Evolutionary conservation across 495 filamentous ascomycete genomes (phyloP).

Genomic region (Clavariopsis aquatica): DNA sequence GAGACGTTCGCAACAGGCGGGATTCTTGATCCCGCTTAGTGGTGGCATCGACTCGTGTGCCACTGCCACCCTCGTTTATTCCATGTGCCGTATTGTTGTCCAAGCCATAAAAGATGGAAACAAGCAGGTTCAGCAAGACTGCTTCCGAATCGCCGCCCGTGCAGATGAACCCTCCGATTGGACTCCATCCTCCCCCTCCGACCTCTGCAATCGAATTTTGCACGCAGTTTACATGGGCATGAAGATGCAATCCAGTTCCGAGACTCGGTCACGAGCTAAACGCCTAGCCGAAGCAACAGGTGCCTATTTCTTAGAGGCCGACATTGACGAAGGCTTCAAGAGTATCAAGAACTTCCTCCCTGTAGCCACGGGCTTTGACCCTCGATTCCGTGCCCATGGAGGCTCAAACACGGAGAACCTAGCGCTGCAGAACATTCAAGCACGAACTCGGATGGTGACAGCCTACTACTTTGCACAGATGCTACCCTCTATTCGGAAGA

Average conservation of each 20-base stretch:
- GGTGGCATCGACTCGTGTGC: conserved; percentile 73
- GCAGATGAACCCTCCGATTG: conserved; percentile 54
- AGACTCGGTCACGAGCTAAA: conserved; percentile 72
- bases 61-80: conserved; percentile 62
- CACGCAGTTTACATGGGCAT: conserved; percentile 84
- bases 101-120: conserved; percentile 64
- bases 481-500: conserved; percentile 59
- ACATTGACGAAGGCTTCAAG: conserved; percentile 69
- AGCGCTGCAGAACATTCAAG: conserved; percentile 81
- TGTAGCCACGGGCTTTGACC: conserved; percentile 56
- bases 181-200: conserved; percentile 53
- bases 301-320: conserved; percentile 69
- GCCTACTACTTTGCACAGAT: conserved; percentile 74
- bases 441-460: conserved; percentile 76
- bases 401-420: conserved; percentile 63
- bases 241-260: conserved; percentile 63
- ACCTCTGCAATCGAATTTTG: conserved; percentile 59
- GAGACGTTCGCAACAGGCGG: conserved; percentile 43
- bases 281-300: conserved; percentile 70
- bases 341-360: conserved; percentile 58
- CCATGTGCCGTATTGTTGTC: conserved; percentile 56
- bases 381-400: conserved; percentile 69
- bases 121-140: conserved; percentile 69
- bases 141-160: conserved; percentile 58
- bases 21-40: conserved; percentile 52